Conservation (phyloP, 176 grass and related monocot species). For the Avena eriantha region DNA sequence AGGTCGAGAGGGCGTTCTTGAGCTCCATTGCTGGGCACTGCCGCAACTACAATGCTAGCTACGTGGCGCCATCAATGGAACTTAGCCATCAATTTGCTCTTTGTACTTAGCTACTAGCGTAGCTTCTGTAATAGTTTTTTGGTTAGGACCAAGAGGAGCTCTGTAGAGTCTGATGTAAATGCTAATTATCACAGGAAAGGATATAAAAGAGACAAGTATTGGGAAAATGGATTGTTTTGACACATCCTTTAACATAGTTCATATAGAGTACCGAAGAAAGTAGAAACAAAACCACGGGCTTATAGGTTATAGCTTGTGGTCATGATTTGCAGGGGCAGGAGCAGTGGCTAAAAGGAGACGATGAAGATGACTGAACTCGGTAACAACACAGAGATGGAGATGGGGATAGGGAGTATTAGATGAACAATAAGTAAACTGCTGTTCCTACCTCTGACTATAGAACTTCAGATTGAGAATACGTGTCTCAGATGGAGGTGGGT, state of each 20-base stretch:
- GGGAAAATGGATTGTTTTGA: not conserved
- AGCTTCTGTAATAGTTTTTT: not conserved
- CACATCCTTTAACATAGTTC: conserved; percentile 4
- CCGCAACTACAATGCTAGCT: not conserved
- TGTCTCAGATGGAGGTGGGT: not conserved
- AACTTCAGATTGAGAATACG: not conserved
- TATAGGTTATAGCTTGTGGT: not conserved
- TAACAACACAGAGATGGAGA: not conserved
- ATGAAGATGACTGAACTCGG: not conserved
- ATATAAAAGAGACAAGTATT: not conserved
- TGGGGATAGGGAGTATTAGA: not conserved
- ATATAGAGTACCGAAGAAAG: conserved; percentile 5
- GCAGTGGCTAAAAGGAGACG: not conserved
- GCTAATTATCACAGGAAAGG: not conserved
- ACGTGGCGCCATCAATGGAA: not conserved
- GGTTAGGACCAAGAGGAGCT: not conserved
- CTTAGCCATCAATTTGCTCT: not conserved
- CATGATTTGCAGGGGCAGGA: not conserved
- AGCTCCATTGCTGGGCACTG: conserved; percentile 23
- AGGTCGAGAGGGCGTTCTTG: conserved; percentile 52
- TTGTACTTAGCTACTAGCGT: conserved; percentile 8
- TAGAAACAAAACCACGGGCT: not conserved
- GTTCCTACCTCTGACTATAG: not conserved
- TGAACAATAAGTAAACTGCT: not conserved
- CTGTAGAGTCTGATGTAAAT: not conserved